Evolutionary conservation across 805 yeast genomes (phyloP).

Genomic region (Zygoascus ofunaensis): DNA sequence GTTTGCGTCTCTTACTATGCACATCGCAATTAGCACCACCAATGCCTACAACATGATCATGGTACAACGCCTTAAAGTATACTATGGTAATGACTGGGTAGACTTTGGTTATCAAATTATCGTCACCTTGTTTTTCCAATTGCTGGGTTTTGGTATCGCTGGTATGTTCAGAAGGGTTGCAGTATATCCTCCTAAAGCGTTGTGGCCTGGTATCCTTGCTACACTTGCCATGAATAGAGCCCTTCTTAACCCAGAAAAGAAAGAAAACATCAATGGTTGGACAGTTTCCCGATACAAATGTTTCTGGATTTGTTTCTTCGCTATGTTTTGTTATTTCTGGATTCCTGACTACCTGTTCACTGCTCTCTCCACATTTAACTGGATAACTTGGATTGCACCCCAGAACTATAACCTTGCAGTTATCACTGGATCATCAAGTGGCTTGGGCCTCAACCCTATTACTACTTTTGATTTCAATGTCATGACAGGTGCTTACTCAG

Average conservation of each 20-base stretch:
- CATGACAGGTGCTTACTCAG: constrained; percentile 24
- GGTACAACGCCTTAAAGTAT: constrained; percentile 15
- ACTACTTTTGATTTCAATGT: constrained; percentile 32
- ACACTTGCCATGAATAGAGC: constrained; percentile 38
- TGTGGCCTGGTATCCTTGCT: constrained; percentile 48
- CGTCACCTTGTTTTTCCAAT: constrained; percentile 36
- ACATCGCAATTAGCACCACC: constrained; percentile 1
- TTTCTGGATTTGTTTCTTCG: constrained; percentile 32
- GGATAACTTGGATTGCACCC: constrained; percentile 54
- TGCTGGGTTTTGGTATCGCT: constrained; percentile 42
- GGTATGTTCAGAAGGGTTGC: constrained; percentile 45
- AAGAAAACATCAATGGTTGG: constrained; percentile 40
- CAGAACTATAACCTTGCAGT: constrained; percentile 43
- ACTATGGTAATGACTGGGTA: constrained; percentile 18
- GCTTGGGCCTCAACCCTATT: constrained; percentile 36
- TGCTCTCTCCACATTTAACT: constrained; percentile 46
- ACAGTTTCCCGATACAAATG: constrained; percentile 40
- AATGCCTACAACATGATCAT: constrained; percentile 14
- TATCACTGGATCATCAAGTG: constrained; percentile 36
- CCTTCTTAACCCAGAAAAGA: constrained; percentile 26
- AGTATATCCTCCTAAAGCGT: constrained; percentile 31
- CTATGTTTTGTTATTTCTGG: constrained; percentile 45
- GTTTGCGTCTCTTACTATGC: constrained; percentile 38
- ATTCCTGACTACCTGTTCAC: constrained; percentile 51
- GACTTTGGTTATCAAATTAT: constrained; percentile 34